Evolutionary conservation across 345 rosid genomes (phyloP).

Genomic region (Aquilaria yunnanensis): DNA sequence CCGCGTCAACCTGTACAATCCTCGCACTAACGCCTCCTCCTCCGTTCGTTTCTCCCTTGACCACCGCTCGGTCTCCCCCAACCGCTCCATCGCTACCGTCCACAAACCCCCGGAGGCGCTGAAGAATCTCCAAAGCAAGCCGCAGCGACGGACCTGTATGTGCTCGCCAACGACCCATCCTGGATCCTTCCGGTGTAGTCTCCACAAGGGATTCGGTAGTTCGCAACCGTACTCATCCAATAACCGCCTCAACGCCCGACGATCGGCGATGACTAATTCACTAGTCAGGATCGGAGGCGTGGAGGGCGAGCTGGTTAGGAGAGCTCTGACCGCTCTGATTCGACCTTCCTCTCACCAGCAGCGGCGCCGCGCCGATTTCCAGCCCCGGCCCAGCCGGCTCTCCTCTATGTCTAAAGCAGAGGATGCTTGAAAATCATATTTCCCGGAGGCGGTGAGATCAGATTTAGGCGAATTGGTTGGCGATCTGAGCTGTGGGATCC

Average conservation of each 20-base stretch:
- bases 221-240: slow-evolving; percentile 29
- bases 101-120: slow-evolving; percentile 19
- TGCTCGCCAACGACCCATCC: slow-evolving; percentile 78
- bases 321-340: slow-evolving; percentile 46
- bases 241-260: slow-evolving; percentile 50
- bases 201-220: slow-evolving; percentile 35
- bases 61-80: slow-evolving; percentile 39
- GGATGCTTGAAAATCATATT: slow-evolving; percentile 10
- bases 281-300: slow-evolving; percentile 62
- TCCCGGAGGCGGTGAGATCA: background rate
- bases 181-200: slow-evolving; percentile 78
- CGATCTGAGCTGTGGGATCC: slow-evolving; percentile 10
- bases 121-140: slow-evolving; percentile 20
- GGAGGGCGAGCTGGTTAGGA: slow-evolving; percentile 58
- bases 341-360: slow-evolving; percentile 50
- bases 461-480: background rate
- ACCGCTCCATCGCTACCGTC: slow-evolving; percentile 35
- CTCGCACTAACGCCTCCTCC: slow-evolving; percentile 19
- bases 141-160: slow-evolving; percentile 46
- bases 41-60: slow-evolving; percentile 36
- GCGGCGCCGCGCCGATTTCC: slow-evolving; percentile 47
- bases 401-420: slow-evolving; percentile 38
- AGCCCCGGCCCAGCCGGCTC: slow-evolving; percentile 70
- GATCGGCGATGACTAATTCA: slow-evolving; percentile 76
- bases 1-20: slow-evolving; percentile 34